phyloP scores from a whole-genome alignment of 169 alveolate species.

The Neospora caninum region DNA sequence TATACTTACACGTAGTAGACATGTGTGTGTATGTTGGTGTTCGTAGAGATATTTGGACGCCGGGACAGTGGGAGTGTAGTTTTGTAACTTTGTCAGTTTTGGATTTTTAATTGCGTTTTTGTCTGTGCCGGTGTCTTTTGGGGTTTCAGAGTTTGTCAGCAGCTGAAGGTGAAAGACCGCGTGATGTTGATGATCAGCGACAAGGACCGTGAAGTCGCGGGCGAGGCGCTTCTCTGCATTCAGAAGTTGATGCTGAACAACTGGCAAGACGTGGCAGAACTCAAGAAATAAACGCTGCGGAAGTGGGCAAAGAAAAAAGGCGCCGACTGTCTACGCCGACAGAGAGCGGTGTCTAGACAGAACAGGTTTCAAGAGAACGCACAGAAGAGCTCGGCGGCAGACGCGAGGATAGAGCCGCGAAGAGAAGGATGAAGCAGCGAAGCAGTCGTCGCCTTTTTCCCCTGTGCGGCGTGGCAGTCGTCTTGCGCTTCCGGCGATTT shows the following conservation, averaged over 20 bases:
- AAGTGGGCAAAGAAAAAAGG: neutral
- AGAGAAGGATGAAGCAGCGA: neutral
- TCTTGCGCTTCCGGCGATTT: too few species aligned
- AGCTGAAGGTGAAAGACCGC: slow-evolving; percentile 76
- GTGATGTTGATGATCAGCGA: slow-evolving; percentile 80
- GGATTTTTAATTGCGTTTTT: neutral
- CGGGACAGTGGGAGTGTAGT: too few species aligned
- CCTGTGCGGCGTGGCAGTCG: too few species aligned
- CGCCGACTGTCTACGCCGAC: neutral
- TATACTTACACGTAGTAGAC: neutral
- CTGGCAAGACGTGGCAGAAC: slow-evolving; percentile 74
- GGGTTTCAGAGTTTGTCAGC: slow-evolving; percentile 66
- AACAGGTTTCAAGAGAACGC: neutral
- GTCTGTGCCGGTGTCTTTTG: neutral
- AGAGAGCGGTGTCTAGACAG: neutral
- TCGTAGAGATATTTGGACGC: too few species aligned
- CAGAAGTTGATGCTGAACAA: slow-evolving; percentile 84
- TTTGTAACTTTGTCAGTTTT: too few species aligned
- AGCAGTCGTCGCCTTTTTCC: neutral
- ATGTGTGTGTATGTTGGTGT: too few species aligned
- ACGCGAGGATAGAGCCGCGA: neutral
- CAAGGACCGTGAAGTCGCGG: slow-evolving; percentile 78
- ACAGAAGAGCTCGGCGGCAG: neutral
- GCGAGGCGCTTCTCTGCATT: slow-evolving; percentile 82
- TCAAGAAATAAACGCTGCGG: neutral